Base-by-base conservation (phyloP, 1,284 basidiomycete species). In the Caloboletus firmus region DNA sequence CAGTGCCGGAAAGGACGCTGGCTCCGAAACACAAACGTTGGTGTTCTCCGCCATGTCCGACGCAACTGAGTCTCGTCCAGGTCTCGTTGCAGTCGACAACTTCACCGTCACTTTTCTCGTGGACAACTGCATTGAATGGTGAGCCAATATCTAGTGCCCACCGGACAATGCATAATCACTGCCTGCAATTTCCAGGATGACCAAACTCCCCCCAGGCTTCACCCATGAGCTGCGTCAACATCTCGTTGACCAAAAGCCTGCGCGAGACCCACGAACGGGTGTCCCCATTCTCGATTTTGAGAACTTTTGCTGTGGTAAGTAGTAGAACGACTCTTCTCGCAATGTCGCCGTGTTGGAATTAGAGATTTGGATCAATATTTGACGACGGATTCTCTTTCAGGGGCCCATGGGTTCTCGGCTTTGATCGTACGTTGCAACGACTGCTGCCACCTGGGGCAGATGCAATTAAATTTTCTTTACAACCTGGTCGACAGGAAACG, bases 111-210 rank as follows among this genome's bases (percentile, higher is more conserved):
- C 81, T 0, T 86, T 91, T 62, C 76, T 91, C 9, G 87, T 91
- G 30, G 89, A 91, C 67, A 89, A 91, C 60, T 78, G 71, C 51
- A 84, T 91, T 45, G 89, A 91, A 82, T 91, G 89, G 88, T 84
- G 59, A 45, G 71, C 36, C 34, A 30, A 48, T 11, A 35, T 51
- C 24, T 35, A 24, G 15, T 2, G 37, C n/a, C 45, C 8, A n/a
- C 47, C 24, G 3, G 4, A n/a, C 32, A 9, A 17, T 12, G 22
- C 13, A 40, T 37, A 3, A 30, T 35, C 49, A 31, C 53, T 8
- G 6, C 3, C 5, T 4, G n/a, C 40, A 11, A 31, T 30, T 28
- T 24, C 3, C 55, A 89, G 88, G 86, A 85, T 92, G 77, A 85
- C 85, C 8, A 84, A 83, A 65, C 71, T 92, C 2, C 91, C 91